These are phyloP conservation scores for Flammula alnicola DNA, from an alignment of 1,284 basidiomycete species.

Conservation along the genomic window DNA sequence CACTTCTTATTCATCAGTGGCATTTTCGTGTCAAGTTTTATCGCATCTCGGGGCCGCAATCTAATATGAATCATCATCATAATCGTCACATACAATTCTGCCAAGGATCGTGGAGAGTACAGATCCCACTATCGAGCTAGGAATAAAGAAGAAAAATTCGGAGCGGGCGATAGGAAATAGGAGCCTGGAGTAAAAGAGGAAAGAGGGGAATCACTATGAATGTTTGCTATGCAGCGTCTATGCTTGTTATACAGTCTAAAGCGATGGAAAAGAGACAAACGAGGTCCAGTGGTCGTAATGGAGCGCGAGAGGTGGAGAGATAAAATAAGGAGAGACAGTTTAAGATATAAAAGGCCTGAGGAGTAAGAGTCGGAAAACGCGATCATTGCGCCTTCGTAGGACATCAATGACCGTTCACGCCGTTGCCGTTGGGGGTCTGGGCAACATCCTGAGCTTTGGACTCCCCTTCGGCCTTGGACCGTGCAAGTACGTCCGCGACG, in stretches of 20 bases:
- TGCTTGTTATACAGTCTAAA: conserved; percentile 4
- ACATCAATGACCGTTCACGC: not conserved
- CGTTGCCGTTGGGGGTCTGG: not conserved
- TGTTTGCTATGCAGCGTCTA: conserved; percentile 1
- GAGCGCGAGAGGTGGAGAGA: not conserved
- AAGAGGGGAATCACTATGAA: not conserved
- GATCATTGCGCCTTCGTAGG: not conserved
- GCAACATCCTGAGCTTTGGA: not conserved
- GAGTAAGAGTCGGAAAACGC: not conserved
- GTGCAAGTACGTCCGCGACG: conserved; percentile 37
- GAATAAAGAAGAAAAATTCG: not conserved
- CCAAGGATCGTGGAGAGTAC: too few relatives aligned
- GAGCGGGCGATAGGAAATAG: not conserved
- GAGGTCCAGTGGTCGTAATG: conserved; percentile 2
- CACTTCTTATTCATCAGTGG: too few relatives aligned
- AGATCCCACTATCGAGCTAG: not conserved
- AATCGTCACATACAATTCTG: too few relatives aligned
- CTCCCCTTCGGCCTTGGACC: conserved; percentile 5
- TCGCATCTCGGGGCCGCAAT: too few relatives aligned
- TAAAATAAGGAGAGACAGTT: not conserved
- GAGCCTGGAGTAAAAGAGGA: too few relatives aligned
- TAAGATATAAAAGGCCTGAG: not conserved
- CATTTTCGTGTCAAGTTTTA: too few relatives aligned
- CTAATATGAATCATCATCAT: too few relatives aligned
- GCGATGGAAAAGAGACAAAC: too few relatives aligned